phyloP scores from a whole-genome alignment of 306 rosid species.

The Rosa persica region DNA sequence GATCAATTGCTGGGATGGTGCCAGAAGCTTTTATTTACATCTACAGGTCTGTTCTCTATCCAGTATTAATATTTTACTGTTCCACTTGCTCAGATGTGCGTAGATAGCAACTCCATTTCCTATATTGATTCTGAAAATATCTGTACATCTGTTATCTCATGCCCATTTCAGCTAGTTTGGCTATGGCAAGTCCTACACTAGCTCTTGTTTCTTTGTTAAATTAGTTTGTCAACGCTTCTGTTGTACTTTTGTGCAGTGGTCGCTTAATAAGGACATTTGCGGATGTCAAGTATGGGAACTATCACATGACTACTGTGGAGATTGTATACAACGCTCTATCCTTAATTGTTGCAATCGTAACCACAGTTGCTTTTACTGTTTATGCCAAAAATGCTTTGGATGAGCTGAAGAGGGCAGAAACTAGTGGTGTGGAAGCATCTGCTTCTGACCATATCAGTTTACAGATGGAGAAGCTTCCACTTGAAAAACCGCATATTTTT shows the following conservation, averaged over 20 bases:
- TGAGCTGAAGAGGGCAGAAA: constrained; percentile 57
- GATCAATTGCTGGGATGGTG: constrained; percentile 94
- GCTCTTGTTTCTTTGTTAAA: not conserved
- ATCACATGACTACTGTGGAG: constrained; percentile 77
- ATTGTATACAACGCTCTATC: constrained; percentile 82
- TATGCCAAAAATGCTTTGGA: constrained; percentile 77
- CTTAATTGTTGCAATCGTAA: constrained; percentile 69
- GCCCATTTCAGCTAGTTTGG: not conserved
- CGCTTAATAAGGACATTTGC: constrained; percentile 78
- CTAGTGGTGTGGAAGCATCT: constrained; percentile 41
- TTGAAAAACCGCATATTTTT: constrained; percentile 41
- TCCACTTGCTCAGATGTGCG: not conserved
- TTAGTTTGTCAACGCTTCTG: not conserved
- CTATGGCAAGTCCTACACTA: not conserved
- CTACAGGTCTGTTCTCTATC: constrained; percentile 60
- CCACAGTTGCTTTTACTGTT: constrained; percentile 76
- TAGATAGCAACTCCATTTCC: not conserved
- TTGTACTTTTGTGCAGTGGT: constrained; percentile 56
- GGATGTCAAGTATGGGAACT: constrained; percentile 74
- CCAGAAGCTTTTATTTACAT: constrained; percentile 98
- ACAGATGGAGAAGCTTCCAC: constrained; percentile 68
- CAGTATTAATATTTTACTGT: not conserved
- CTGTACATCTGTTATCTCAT: not conserved
- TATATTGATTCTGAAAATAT: not conserved
- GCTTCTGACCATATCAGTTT: constrained; percentile 35